phyloP scores from a whole-genome alignment of 108 stramenopile species.

The Stephanodiscus triporus region DNA sequence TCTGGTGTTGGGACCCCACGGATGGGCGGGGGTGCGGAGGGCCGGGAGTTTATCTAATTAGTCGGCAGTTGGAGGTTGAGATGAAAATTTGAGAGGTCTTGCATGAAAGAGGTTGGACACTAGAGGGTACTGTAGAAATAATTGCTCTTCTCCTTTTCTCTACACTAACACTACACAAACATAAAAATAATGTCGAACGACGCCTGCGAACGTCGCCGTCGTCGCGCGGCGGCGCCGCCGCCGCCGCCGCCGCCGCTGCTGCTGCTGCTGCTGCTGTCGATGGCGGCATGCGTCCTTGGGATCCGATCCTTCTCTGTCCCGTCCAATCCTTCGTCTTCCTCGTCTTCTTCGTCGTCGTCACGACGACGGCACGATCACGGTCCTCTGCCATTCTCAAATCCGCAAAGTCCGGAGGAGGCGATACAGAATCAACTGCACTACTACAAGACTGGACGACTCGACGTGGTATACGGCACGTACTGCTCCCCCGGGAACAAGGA shows the following conservation, averaged over 20 bases:
- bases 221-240: background rate
- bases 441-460: constrained; percentile 21
- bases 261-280: no score
- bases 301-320: background rate
- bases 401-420: constrained; percentile 33
- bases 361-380: background rate
- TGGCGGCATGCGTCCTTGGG: background rate
- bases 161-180: no score
- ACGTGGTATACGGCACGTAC: constrained; percentile 10
- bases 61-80: no score
- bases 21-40: no score
- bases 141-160: no score
- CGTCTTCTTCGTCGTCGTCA: background rate
- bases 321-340: background rate
- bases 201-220: background rate
- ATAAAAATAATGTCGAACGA: background rate
- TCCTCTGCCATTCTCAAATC: background rate
- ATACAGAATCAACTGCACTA: constrained; percentile 40
- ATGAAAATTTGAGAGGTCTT: no score
- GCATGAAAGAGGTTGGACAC: no score
- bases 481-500: constrained; percentile 33
- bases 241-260: no score
- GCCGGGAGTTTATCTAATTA: no score
- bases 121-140: no score
- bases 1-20: no score